These are phyloP conservation scores for Cryphonectria parasitica DNA, from an alignment of 2,329 filamentous ascomycete species.

Conservation along the genomic window DNA sequence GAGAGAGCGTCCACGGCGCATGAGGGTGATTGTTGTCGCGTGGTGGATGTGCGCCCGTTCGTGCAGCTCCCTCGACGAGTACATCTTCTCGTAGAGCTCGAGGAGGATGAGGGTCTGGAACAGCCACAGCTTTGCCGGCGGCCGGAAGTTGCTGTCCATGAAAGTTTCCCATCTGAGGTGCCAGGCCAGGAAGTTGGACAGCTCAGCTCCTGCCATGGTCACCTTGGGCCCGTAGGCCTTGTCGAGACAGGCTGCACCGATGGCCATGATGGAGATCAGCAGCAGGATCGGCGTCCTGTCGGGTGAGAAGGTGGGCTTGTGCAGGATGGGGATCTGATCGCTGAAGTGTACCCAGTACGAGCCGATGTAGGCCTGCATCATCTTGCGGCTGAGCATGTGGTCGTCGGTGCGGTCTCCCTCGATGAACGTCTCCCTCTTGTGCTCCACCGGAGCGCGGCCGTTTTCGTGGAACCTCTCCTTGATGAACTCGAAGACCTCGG, in stretches of 20 bases:
- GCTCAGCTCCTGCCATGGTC: conserved; percentile 75
- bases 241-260: conserved; percentile 88
- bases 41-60: conserved; percentile 97
- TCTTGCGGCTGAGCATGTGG: conserved; percentile 78
- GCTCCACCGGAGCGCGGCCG: conserved; percentile 72
- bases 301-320: conserved; percentile 90
- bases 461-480: conserved; percentile 80
- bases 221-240: conserved; percentile 75
- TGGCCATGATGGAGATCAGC: conserved; percentile 85
- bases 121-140: conserved; percentile 93
- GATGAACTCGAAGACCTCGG: conserved; percentile 82
- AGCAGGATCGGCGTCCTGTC: conserved; percentile 85
- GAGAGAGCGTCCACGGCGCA: conserved; percentile 89
- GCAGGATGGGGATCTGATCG: conserved; percentile 89
- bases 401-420: conserved; percentile 74
- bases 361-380: conserved; percentile 94
- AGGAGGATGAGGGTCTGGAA: conserved; percentile 89
- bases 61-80: conserved; percentile 86
- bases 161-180: conserved; percentile 97
- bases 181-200: conserved; percentile 90
- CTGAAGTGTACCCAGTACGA: conserved; percentile 97
- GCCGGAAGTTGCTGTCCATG: conserved; percentile 85
- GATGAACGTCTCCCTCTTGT: conserved; percentile 75
- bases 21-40: conserved; percentile 90
- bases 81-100: conserved; percentile 98